Evolutionary conservation across 768 basidiomycete species (phyloP).

Genomic region (Dictyophora rubrovolvata): DNA sequence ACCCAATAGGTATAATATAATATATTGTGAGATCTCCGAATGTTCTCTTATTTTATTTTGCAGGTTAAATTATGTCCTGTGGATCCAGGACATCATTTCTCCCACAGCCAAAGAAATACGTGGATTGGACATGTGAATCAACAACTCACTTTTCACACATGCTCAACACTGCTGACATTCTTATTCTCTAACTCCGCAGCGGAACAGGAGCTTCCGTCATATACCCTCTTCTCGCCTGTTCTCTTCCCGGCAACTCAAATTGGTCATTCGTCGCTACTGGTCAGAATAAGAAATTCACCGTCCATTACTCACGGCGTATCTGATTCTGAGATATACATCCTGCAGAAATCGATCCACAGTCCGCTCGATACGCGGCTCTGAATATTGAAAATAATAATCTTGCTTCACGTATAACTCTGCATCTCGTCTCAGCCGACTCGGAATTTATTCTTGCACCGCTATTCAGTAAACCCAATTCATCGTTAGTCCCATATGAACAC

Average conservation of each 20-base stretch:
- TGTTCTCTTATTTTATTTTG: neutral
- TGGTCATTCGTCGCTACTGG: constrained; percentile 69
- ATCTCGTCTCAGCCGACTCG: constrained; percentile 5
- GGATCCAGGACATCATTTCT: constrained; percentile 63
- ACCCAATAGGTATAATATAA: constrained; percentile 47
- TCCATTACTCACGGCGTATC: too few species aligned
- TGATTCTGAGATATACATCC: neutral
- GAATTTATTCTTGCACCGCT: constrained; percentile 37
- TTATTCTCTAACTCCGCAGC: constrained; percentile 26
- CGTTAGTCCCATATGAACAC: neutral
- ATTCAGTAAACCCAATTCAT: constrained; percentile 8
- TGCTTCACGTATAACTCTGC: constrained; percentile 37
- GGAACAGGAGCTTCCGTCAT: constrained; percentile 90
- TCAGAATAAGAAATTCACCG: constrained; percentile 17
- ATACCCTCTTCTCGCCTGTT: constrained; percentile 70
- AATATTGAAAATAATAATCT: constrained; percentile 56
- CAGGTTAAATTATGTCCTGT: constrained; percentile 81
- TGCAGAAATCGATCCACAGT: constrained; percentile 62
- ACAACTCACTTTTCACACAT: neutral
- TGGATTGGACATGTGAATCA: constrained; percentile 62
- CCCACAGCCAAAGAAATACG: constrained; percentile 23
- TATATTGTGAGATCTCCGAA: constrained; percentile 34
- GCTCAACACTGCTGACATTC: neutral
- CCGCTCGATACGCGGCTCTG: constrained; percentile 40
- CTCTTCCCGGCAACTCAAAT: constrained; percentile 25